A percentile compares a stretch with the other conserved stretches of the same genome.
These are phyloP conservation scores for Helotiales sp. DNA, from an alignment of 2,329 filamentous ascomycete species.

Conservation along the genomic window DNA sequence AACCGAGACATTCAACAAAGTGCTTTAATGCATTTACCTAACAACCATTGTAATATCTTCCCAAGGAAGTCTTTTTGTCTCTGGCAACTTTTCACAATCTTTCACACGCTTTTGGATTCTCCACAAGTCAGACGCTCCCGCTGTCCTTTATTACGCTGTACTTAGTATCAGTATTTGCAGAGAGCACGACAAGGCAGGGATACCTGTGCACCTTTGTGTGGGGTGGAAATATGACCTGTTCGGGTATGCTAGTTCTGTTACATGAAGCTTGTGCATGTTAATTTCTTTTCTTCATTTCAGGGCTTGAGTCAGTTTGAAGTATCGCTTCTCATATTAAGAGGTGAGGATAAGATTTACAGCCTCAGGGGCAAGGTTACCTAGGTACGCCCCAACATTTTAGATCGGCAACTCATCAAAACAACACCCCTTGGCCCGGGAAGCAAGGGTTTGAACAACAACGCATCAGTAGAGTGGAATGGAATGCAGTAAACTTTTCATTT, in stretches of 20 bases:
- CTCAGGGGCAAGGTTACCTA: not conserved
- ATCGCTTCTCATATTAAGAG: not conserved
- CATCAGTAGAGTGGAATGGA: not conserved
- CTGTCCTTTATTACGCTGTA: no score
- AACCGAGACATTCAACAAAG: no score
- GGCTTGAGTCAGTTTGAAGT: not conserved
- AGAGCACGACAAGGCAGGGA: no score
- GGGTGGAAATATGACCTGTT: conserved; percentile 4
- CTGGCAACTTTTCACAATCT: no score
- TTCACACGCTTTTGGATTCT: not conserved
- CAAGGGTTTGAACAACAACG: not conserved
- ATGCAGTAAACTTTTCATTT: conserved; percentile 26
- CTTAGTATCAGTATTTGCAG: no score
- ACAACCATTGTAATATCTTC: no score
- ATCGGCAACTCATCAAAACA: not conserved
- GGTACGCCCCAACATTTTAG: conserved; percentile 3
- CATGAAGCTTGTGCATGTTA: not conserved
- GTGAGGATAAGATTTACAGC: not conserved
- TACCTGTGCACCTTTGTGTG: not conserved
- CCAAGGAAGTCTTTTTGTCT: no score
- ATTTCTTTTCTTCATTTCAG: not conserved
- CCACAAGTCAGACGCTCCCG: not conserved
- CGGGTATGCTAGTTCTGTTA: not conserved
- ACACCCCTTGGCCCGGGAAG: not conserved
- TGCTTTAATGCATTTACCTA: no score